phyloP scores from a whole-genome alignment of 345 rosid species.

The Viola odorata region DNA sequence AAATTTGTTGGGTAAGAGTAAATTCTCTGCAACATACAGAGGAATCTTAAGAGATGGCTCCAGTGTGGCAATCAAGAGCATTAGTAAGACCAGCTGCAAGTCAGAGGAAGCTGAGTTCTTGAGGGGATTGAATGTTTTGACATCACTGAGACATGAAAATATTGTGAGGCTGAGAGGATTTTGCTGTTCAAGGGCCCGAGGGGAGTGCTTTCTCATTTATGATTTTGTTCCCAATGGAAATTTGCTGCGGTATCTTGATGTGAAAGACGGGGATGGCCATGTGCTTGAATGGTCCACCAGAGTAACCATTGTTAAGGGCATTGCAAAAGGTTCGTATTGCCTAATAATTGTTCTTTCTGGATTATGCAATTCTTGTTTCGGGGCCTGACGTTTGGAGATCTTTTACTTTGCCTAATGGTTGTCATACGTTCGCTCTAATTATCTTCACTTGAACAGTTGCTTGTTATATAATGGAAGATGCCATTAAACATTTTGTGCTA shows the following conservation, averaged over 20 bases:
- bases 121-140: slow-evolving; percentile 66
- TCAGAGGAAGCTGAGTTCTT: slow-evolving; percentile 75
- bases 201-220: slow-evolving; percentile 85
- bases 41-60: slow-evolving; percentile 89
- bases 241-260: slow-evolving; percentile 67
- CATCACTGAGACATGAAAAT: slow-evolving; percentile 68
- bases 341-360: background rate
- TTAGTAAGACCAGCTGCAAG: slow-evolving; percentile 79
- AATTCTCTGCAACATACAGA: slow-evolving; percentile 59
- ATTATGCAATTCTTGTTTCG: background rate
- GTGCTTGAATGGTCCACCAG: slow-evolving; percentile 90
- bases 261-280: slow-evolving; percentile 43
- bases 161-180: slow-evolving; percentile 78
- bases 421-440: background rate
- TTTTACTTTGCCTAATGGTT: background rate
- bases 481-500: background rate
- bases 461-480: background rate
- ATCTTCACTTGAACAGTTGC: background rate
- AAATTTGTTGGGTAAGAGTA: slow-evolving; percentile 72
- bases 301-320: slow-evolving; percentile 66
- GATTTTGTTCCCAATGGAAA: slow-evolving; percentile 81
- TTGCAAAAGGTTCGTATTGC: slow-evolving; percentile 67
- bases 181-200: slow-evolving; percentile 88
- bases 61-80: slow-evolving; percentile 63
- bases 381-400: background rate